Evolutionary conservation across 345 rosid species (phyloP), one percentile per base, ranked within the genome.

Genomic region (Brassica napus): DNA sequence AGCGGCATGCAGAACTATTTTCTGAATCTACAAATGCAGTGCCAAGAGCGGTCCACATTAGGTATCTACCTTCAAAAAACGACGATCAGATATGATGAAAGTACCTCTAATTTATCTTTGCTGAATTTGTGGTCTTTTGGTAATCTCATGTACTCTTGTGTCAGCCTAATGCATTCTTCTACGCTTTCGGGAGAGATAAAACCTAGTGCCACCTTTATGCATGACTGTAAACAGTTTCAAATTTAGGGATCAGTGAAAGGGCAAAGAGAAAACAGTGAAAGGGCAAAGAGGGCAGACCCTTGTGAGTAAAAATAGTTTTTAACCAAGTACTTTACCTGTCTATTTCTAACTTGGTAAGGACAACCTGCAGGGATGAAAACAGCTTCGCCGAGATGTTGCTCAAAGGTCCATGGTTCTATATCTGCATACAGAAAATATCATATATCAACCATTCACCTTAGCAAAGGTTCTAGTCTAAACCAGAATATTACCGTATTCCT

Each of bases 101-200:
- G 14, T 74, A 88, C 92, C 92, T 90, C 94, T 14, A 90, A 59
- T 68, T 88, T 90, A 60, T 88, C 92, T 73, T 90, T 92, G 68
- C 71, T 87, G 5, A 87, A 85, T 59, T 71, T 67, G 55, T 90
- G 94, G 74, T 74, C 73, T 70, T 65, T 73, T 1, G 92, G 90
- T 62, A 90, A 85, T 44, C 79, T 78, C 12, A 89, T 84, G 58
- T 86, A 90, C 78, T 88, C 90, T 49, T 88, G 83, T 3, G 92
- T 86, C 35, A 90, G 82, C 30, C 85, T 83, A 44, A 90, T 79
- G 42, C 94, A 90, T 68, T 88, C 89, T 6, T 71, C 82, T 16
- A 87, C 68, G 65, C 83, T 88, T 74, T 87, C 90, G 4, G 94
- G 94, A 34, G 94, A 87, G 28, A 87, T 88, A 39, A 89, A 89